Percentiles rank a stretch among this genome's conserved stretches.
phyloP scores from a whole-genome alignment of 2,329 filamentous ascomycete species.

The Ramichloridium luteum region DNA sequence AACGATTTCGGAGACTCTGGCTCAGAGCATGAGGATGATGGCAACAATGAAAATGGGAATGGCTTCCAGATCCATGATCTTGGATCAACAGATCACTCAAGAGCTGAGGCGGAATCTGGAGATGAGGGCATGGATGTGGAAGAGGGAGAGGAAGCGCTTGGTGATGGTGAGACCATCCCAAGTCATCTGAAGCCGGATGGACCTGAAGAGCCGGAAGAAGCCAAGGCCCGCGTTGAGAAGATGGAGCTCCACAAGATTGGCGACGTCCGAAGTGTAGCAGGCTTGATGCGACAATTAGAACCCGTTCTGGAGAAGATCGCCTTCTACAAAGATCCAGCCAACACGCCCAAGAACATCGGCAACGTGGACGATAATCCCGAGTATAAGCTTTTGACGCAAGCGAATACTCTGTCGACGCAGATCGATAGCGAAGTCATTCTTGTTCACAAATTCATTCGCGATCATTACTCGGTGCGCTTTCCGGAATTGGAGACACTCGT shows the following conservation, averaged over 20 bases:
- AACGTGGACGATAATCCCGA: constrained; percentile 87
- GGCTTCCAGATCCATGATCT: constrained; percentile 36
- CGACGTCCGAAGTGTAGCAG: constrained; percentile 68
- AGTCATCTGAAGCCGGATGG: constrained; percentile 33
- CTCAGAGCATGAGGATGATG: constrained; percentile 56
- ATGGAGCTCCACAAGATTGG: constrained; percentile 62
- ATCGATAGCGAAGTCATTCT: constrained; percentile 88
- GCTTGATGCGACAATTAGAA: constrained; percentile 68
- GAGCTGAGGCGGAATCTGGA: constrained; percentile 36
- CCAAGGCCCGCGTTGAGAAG: constrained; percentile 69
- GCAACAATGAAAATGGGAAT: constrained; percentile 13
- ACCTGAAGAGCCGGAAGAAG: constrained; percentile 52
- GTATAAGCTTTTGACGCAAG: constrained; percentile 76
- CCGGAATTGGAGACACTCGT: constrained; percentile 85
- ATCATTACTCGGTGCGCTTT: constrained; percentile 89
- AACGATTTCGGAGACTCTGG: constrained; percentile 83
- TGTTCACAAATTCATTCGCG: constrained; percentile 91
- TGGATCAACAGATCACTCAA: background rate
- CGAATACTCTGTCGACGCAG: constrained; percentile 77
- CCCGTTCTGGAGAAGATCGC: constrained; percentile 78
- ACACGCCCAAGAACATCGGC: constrained; percentile 55
- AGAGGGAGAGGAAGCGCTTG: constrained; percentile 12
- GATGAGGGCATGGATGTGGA: constrained; percentile 22
- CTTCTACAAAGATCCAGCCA: constrained; percentile 56
- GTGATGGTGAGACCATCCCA: constrained; percentile 13